Evolutionary conservation across 1,284 basidiomycete genomes (phyloP).

Genomic region (Thecaphora frezii): DNA sequence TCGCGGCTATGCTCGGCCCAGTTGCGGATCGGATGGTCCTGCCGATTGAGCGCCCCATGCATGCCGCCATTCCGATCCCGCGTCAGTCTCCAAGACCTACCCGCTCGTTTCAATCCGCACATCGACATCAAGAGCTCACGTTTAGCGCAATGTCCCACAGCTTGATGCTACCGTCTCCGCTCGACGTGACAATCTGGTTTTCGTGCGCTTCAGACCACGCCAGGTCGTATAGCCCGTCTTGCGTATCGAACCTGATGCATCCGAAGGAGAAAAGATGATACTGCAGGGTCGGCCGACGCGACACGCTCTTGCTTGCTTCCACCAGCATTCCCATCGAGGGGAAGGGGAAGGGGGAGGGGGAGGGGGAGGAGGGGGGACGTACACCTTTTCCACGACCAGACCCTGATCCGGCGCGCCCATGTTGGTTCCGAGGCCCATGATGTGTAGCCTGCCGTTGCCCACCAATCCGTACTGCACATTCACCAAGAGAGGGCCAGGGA

Average conservation of each 20-base stretch:
- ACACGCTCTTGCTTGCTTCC: no score
- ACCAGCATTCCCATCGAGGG: no score
- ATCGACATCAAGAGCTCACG: no score
- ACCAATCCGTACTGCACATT: slow-evolving; percentile 74
- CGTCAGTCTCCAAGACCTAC: no score
- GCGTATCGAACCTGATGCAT: slow-evolving; percentile 78
- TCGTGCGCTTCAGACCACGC: slow-evolving; percentile 93
- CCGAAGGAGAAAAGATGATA: not conserved
- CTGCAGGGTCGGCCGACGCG: no score
- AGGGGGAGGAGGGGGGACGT: no score
- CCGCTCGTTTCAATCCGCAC: no score
- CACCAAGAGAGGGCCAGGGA: not conserved
- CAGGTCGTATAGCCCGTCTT: slow-evolving; percentile 87
- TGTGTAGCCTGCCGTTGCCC: slow-evolving; percentile 72
- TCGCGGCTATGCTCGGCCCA: slow-evolving; percentile 94
- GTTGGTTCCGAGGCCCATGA: slow-evolving; percentile 19
- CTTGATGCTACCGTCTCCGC: slow-evolving; percentile 86
- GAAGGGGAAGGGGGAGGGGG: no score
- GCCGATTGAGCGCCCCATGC: slow-evolving; percentile 18
- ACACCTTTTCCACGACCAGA: slow-evolving; percentile 25
- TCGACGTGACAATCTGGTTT: slow-evolving; percentile 85
- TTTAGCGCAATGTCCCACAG: slow-evolving; percentile 88
- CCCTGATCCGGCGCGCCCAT: slow-evolving; percentile 6
- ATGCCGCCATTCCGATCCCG: not conserved
- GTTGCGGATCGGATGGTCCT: slow-evolving; percentile 83